Percentiles rank a stretch among this genome's conserved stretches.
Conservation (phyloP, 495 filamentous ascomycete genomes). For the Darksidea phi region DNA sequence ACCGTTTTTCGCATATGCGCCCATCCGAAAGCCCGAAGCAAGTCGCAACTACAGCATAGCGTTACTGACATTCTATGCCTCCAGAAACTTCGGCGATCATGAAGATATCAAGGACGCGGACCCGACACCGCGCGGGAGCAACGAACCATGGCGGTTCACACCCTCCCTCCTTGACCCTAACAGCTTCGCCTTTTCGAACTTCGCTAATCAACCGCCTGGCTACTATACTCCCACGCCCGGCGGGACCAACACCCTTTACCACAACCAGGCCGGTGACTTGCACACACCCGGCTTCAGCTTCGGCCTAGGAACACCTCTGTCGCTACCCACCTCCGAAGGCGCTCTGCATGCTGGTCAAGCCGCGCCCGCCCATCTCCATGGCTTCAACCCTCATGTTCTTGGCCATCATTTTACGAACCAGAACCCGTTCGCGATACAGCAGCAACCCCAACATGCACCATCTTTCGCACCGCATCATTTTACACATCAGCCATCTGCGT, state of each 20-base stretch:
- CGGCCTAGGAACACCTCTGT: constrained; percentile 80
- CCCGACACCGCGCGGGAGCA: constrained; percentile 70
- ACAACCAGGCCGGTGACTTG: constrained; percentile 82
- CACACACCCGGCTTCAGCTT: constrained; percentile 76
- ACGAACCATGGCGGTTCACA: constrained; percentile 80
- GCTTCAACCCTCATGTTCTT: constrained; percentile 55
- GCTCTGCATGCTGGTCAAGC: constrained; percentile 53
- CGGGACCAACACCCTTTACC: constrained; percentile 77
- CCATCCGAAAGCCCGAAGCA: neutral
- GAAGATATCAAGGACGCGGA: constrained; percentile 73
- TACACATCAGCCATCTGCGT: constrained; percentile 70
- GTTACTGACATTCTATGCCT: constrained; percentile 10
- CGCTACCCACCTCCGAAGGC: constrained; percentile 66
- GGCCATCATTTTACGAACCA: constrained; percentile 69
- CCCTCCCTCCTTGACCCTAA: constrained; percentile 83
- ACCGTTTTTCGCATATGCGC: constrained; percentile 10
- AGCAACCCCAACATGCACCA: constrained; percentile 46
- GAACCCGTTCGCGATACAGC: constrained; percentile 65
- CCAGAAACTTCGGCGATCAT: constrained; percentile 49
- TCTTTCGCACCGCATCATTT: constrained; percentile 80
- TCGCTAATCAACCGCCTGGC: constrained; percentile 74
- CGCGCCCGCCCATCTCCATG: constrained; percentile 53
- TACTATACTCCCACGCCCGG: constrained; percentile 90
- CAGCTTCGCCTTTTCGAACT: constrained; percentile 72
- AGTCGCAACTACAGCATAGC: neutral